Conservation (phyloP, 2,329 filamentous ascomycete species). For the Myriosclerotinia scirpicola region DNA sequence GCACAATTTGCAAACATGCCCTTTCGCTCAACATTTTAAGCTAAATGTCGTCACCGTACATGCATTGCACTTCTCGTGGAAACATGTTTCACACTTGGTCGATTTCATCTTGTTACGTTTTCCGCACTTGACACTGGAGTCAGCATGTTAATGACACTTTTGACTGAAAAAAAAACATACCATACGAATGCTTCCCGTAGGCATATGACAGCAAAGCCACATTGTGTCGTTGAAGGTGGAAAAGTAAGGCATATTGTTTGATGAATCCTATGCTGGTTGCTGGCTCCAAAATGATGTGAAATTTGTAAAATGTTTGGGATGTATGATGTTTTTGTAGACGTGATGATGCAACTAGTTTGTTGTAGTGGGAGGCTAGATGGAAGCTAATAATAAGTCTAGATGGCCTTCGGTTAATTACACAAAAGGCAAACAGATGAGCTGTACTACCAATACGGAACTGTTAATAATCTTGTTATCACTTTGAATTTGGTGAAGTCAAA, state of each 20-base stretch:
- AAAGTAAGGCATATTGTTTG: conserved; percentile 13
- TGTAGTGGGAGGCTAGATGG: neutral
- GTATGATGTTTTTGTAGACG: neutral
- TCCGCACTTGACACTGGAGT: neutral
- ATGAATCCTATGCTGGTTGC: neutral
- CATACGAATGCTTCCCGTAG: too few species aligned
- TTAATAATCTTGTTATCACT: neutral
- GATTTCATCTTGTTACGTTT: conserved; percentile 9
- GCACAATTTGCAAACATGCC: neutral
- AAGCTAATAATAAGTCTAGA: neutral
- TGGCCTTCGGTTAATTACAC: neutral
- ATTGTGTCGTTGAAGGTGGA: conserved; percentile 13
- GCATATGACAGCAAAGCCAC: conserved; percentile 4
- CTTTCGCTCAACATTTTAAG: neutral
- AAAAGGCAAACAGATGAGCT: neutral
- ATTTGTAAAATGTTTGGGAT: neutral
- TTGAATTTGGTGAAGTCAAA: too few species aligned
- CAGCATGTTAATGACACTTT: neutral
- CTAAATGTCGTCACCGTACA: conserved; percentile 6
- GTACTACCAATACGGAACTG: neutral
- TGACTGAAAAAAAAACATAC: neutral
- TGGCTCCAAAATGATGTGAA: neutral
- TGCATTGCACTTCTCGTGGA: neutral
- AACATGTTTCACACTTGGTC: neutral
- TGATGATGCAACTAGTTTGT: neutral